phyloP scores from a whole-genome alignment of 345 rosid species.

The Gynandropsis gynandra region DNA sequence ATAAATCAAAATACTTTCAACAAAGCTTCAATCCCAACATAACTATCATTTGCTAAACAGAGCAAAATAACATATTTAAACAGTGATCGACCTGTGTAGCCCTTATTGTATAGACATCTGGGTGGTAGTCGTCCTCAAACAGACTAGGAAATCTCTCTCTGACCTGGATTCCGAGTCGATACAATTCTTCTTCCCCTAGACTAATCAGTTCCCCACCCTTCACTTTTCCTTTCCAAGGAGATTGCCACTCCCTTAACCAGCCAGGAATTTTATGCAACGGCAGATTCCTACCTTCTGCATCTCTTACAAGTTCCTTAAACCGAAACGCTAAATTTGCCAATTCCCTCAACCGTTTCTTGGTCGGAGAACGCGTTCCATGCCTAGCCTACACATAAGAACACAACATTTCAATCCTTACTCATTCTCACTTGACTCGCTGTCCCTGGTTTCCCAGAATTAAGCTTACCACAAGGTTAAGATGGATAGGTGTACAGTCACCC shows the following conservation, averaged over 20 bases:
- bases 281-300: slow-evolving; percentile 42
- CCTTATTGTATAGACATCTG: slow-evolving; percentile 66
- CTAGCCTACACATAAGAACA: slow-evolving; percentile 49
- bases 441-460: neutral
- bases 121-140: slow-evolving; percentile 77
- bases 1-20: neutral
- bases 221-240: slow-evolving; percentile 83
- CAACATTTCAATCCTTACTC: slow-evolving; percentile 4
- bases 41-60: neutral
- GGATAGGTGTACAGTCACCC: slow-evolving; percentile 66
- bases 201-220: slow-evolving; percentile 73
- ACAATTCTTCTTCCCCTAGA: slow-evolving; percentile 78
- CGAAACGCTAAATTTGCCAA: slow-evolving; percentile 57
- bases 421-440: neutral
- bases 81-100: slow-evolving; percentile 66
- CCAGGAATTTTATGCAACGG: slow-evolving; percentile 46
- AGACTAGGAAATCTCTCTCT: slow-evolving; percentile 62
- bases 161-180: slow-evolving; percentile 63
- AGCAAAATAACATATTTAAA: neutral
- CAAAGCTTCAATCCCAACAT: neutral
- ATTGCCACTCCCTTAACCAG: slow-evolving; percentile 66
- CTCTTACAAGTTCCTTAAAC: slow-evolving; percentile 46
- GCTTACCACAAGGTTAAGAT: slow-evolving; percentile 90
- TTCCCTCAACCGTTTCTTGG: slow-evolving; percentile 75
- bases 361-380: slow-evolving; percentile 94